Conservation (phyloP, 1,284 basidiomycete species). For the Athelia sp. region DNA sequence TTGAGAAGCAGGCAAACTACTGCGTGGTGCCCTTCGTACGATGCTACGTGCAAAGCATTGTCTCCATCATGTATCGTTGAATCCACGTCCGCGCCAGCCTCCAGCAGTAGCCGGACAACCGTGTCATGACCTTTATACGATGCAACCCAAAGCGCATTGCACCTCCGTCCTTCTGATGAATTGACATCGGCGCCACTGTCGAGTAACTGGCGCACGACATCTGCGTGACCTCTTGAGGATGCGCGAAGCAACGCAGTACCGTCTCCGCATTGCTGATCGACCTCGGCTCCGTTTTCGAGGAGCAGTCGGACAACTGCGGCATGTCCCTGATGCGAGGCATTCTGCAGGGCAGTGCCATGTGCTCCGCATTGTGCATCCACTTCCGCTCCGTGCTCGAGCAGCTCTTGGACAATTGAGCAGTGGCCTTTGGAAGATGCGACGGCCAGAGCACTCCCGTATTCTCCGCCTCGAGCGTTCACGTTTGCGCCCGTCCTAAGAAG, state of each 20-base stretch:
- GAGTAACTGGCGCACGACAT: slow-evolving; percentile 5
- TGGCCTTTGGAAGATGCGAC: not conserved
- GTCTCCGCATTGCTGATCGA: not conserved
- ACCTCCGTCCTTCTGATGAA: slow-evolving; percentile 1
- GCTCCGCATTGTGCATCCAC: not conserved
- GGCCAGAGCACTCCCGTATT: not conserved
- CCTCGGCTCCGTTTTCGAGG: not conserved
- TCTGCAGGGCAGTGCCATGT: not conserved
- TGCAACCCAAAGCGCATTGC: slow-evolving; percentile 7
- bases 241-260: not conserved
- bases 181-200: slow-evolving; percentile 7
- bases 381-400: not conserved
- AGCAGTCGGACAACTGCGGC: not conserved
- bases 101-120: slow-evolving; percentile 4
- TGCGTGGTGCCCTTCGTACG: slow-evolving; percentile 4
- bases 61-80: slow-evolving; percentile 5
- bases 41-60: slow-evolving; percentile 9
- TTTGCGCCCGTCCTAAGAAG: not conserved
- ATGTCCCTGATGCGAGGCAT: not conserved
- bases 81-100: slow-evolving; percentile 7
- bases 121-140: slow-evolving; percentile 4
- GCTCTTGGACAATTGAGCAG: not conserved
- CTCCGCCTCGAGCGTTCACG: not conserved
- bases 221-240: not conserved
- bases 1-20: no score